A percentile compares a stretch with the other conserved stretches of the same genome.
These are phyloP conservation scores for Colletotrichum sp. DNA, from an alignment of 2,329 filamentous ascomycete genomes.

Conservation along the genomic window DNA sequence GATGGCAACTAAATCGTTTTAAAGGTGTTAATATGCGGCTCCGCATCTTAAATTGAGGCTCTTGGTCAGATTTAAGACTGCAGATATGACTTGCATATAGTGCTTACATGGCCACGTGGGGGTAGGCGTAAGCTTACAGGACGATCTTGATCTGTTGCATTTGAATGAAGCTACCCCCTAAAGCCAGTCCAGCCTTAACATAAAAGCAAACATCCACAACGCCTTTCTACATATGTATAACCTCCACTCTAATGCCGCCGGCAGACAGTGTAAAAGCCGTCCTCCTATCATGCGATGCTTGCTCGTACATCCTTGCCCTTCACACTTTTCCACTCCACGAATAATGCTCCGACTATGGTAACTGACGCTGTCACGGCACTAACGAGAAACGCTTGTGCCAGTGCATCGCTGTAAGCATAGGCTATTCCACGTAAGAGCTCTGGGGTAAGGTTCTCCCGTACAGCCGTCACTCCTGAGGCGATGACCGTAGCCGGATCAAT, in stretches of 20 bases:
- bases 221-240: neutral
- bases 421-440: slow-evolving; percentile 38
- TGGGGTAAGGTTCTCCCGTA: slow-evolving; percentile 32
- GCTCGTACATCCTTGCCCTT: slow-evolving; percentile 55
- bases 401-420: slow-evolving; percentile 48
- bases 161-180: neutral
- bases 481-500: slow-evolving; percentile 38
- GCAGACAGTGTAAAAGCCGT: neutral
- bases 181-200: neutral
- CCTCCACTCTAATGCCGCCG: neutral
- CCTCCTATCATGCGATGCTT: neutral
- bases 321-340: slow-evolving; percentile 61
- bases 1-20: slow-evolving; percentile 7
- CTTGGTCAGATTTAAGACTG: neutral
- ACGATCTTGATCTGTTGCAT: neutral
- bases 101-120: neutral
- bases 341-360: slow-evolving; percentile 45
- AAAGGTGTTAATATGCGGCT: neutral
- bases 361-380: slow-evolving; percentile 49
- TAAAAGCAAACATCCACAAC: neutral
- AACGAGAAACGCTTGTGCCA: slow-evolving; percentile 48
- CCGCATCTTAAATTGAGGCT: neutral
- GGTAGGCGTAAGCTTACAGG: neutral
- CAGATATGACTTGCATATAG: neutral
- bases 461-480: slow-evolving; percentile 40